Evolutionary conservation across 495 filamentous ascomycete genomes (phyloP), one percentile per base, ranked within the genome.

Genomic region (Glonium stellatum): DNA sequence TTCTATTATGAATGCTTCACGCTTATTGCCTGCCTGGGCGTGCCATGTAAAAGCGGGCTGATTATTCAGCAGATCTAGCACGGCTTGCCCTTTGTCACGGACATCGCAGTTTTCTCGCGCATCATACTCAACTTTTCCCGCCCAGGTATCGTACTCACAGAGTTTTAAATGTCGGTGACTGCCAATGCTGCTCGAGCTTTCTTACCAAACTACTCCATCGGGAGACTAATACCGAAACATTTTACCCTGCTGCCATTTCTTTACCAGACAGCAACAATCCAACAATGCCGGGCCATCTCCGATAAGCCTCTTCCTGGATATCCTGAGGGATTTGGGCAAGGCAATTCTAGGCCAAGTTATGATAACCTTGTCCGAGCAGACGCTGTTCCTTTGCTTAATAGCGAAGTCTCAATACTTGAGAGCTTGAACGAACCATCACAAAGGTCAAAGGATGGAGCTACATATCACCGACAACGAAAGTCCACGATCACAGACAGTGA

Each of bases 181-280:
- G 25, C 48, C 13, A 51, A 18, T 51, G 25, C 48, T 0, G 15
- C 25, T 25, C 48, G 48, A 8, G 25, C 19, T 4, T 15, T 51
- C 13, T 51, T 23, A 13, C 25, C 48, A 4, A 18, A 18, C 2
- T 31, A 23, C 11, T 1, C 31, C 6, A 23, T 27, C 5, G 9
- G 48, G n/a, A 23, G 1, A 22, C 48, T 51, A 4, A 27, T 15
- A 13, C 9, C 48, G 23, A 22, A 51, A 51, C 48, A 8, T 51
- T 13, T 15, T 2, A 74, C 66, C 69, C 18, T 81, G 5, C 67
- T 80, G 12, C 82, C 86, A 0, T 88, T 90, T 51, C 79, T 91
- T 8, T 90, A 89, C 69, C 82, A 86, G 55, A 89, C 87, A 63
- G 72, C 55, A 71, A 78, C 60, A 25, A 60, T 59, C 22, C 64